phyloP scores from a whole-genome alignment of 129 eudicot species.

The Escallonia herrerae region DNA sequence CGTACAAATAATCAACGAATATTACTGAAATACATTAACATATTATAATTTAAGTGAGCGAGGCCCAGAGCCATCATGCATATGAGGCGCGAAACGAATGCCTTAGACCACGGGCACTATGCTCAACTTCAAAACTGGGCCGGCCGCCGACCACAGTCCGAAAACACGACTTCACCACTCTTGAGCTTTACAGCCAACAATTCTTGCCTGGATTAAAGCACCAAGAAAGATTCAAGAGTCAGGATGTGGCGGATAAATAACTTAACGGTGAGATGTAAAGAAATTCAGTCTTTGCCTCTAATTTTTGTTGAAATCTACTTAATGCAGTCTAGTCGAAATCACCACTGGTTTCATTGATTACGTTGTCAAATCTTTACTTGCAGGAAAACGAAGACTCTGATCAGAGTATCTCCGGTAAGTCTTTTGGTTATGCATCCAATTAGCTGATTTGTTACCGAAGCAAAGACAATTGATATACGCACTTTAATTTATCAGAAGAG shows the following conservation, averaged over 20 bases:
- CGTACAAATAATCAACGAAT: too few species aligned
- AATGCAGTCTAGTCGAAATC: not conserved
- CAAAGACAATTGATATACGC: not conserved
- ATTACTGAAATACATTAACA: too few species aligned
- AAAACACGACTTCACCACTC: too few species aligned
- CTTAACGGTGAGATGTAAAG: not conserved
- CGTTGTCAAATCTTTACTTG: not conserved
- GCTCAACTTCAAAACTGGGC: not conserved
- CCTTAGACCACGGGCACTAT: not conserved
- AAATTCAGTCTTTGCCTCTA: not conserved
- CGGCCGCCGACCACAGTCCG: too few species aligned
- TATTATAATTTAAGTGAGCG: too few species aligned
- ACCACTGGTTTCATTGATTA: not conserved
- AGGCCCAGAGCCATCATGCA: too few species aligned
- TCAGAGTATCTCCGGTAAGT: conserved; percentile 77
- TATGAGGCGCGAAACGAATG: too few species aligned
- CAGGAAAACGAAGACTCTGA: conserved; percentile 56
- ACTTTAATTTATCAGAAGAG: conserved; percentile 30
- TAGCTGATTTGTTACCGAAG: not conserved
- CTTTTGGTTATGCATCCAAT: not conserved
- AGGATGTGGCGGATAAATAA: conserved; percentile 7
- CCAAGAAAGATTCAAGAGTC: not conserved
- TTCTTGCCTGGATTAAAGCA: too few species aligned
- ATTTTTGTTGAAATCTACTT: too few species aligned
- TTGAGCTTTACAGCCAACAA: too few species aligned